These are phyloP conservation scores for Mucuna pruriens DNA, from an alignment of 306 rosid species.

Conservation along the genomic window DNA sequence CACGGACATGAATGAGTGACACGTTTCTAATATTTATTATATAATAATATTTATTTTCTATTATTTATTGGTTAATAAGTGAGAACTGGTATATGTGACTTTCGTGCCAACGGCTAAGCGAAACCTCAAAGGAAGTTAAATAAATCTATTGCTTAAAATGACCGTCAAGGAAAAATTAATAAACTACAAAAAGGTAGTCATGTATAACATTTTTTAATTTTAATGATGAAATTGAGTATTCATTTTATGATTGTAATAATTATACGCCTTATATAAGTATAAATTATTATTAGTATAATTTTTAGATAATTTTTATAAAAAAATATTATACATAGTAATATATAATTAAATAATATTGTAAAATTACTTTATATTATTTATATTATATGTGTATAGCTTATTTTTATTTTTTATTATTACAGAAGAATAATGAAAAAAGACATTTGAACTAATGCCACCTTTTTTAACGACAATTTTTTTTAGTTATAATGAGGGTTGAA, in stretches of 20 bases:
- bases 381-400: too few species aligned
- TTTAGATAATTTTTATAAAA: too few species aligned
- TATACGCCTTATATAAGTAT: too few species aligned
- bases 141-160: slow-evolving; percentile 2
- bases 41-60: not conserved
- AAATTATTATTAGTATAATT: too few species aligned
- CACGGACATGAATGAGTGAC: slow-evolving; percentile 8
- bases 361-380: too few species aligned
- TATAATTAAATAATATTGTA: too few species aligned
- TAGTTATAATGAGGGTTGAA: not conserved
- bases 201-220: not conserved
- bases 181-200: not conserved
- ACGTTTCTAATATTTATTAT: not conserved
- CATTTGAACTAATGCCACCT: not conserved
- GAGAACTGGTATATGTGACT: slow-evolving; percentile 34
- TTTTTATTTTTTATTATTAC: not conserved
- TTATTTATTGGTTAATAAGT: not conserved
- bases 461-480: not conserved
- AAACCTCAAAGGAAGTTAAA: slow-evolving; percentile 15
- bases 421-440: slow-evolving; percentile 11
- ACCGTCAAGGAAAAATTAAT: not conserved
- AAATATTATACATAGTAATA: too few species aligned
- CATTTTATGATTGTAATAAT: too few species aligned
- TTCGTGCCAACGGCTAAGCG: slow-evolving; percentile 30
- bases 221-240: not conserved